phyloP scores from a whole-genome alignment of 2,329 filamentous ascomycete species.

The Neophaeococcomyces mojaviensis region DNA sequence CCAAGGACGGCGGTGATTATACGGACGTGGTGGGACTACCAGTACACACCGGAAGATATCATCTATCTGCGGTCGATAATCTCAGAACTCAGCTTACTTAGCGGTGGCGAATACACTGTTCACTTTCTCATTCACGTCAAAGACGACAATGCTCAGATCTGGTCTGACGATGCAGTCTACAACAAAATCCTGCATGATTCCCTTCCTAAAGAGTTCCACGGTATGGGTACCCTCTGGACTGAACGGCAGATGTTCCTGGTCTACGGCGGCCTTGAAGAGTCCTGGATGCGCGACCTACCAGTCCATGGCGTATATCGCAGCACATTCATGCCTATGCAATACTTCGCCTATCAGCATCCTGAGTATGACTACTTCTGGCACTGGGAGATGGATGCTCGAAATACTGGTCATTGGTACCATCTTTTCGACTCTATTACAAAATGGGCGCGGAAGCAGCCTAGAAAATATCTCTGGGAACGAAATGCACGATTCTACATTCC shows the following conservation, averaged over 20 bases:
- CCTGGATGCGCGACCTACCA: slow-evolving; percentile 63
- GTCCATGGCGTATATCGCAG: slow-evolving; percentile 90
- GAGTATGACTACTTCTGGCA: slow-evolving; percentile 92
- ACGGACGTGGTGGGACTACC: slow-evolving; percentile 70
- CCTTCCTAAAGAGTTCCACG: slow-evolving; percentile 75
- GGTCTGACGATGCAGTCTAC: slow-evolving; percentile 68
- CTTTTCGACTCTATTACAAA: slow-evolving; percentile 60
- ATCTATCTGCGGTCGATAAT: slow-evolving; percentile 77
- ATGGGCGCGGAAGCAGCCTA: slow-evolving; percentile 66
- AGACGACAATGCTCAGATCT: slow-evolving; percentile 70
- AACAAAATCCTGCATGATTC: slow-evolving; percentile 63
- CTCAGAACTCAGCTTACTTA: slow-evolving; percentile 67
- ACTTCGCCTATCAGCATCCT: slow-evolving; percentile 80
- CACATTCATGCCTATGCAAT: slow-evolving; percentile 88
- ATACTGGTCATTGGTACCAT: slow-evolving; percentile 79
- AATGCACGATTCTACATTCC: slow-evolving; percentile 72
- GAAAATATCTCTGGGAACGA: slow-evolving; percentile 75
- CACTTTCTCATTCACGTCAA: slow-evolving; percentile 83
- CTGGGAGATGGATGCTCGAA: slow-evolving; percentile 90
- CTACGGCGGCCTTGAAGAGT: slow-evolving; percentile 80
- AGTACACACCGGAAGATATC: slow-evolving; percentile 69
- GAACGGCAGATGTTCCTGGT: slow-evolving; percentile 86
- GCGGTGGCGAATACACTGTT: slow-evolving; percentile 72
- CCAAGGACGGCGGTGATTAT: slow-evolving; percentile 67
- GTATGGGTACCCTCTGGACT: slow-evolving; percentile 86